phyloP scores from a whole-genome alignment of 1,284 basidiomycete species.

The Ustilago tritici region DNA sequence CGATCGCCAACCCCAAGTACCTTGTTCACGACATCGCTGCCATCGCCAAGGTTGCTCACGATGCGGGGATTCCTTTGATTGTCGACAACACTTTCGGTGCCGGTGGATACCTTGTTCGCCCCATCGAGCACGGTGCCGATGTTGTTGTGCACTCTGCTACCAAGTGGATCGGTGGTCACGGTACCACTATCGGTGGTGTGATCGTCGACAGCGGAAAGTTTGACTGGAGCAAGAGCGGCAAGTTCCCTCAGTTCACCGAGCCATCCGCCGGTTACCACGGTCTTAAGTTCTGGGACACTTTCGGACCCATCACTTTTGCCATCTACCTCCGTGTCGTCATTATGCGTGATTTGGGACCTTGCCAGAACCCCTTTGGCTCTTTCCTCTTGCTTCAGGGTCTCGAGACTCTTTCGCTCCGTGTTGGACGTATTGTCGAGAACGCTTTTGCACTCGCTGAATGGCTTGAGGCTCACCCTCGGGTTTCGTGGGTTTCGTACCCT shows the following conservation, averaged over 20 bases:
- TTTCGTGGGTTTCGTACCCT: constrained; percentile 85
- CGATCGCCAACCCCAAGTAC: constrained; percentile 85
- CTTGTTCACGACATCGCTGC: constrained; percentile 79
- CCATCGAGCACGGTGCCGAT: constrained; percentile 84
- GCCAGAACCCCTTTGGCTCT: constrained; percentile 82
- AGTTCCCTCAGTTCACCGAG: constrained; percentile 84
- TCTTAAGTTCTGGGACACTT: constrained; percentile 74
- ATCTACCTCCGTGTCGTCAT: constrained; percentile 81
- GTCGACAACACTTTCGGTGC: constrained; percentile 93
- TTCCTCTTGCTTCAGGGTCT: constrained; percentile 87
- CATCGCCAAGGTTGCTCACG: constrained; percentile 82
- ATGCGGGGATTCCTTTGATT: constrained; percentile 80
- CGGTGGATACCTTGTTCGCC: constrained; percentile 80
- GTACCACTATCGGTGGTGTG: constrained; percentile 86
- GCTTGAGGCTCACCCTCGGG: constrained; percentile 79
- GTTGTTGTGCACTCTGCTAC: constrained; percentile 89
- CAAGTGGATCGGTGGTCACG: constrained; percentile 92
- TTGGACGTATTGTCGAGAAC: constrained; percentile 81
- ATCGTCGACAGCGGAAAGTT: constrained; percentile 85
- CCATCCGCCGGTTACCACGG: constrained; percentile 88
- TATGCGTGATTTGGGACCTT: constrained; percentile 82
- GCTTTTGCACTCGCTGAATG: constrained; percentile 80
- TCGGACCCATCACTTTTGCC: constrained; percentile 80
- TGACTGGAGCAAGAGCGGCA: constrained; percentile 82
- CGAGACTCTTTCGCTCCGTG: constrained; percentile 85